Percentiles rank a stretch among this genome's conserved stretches.
Evolutionary conservation across 1,284 basidiomycete genomes (phyloP).

Genomic region (Entoloma clypeatum): DNA sequence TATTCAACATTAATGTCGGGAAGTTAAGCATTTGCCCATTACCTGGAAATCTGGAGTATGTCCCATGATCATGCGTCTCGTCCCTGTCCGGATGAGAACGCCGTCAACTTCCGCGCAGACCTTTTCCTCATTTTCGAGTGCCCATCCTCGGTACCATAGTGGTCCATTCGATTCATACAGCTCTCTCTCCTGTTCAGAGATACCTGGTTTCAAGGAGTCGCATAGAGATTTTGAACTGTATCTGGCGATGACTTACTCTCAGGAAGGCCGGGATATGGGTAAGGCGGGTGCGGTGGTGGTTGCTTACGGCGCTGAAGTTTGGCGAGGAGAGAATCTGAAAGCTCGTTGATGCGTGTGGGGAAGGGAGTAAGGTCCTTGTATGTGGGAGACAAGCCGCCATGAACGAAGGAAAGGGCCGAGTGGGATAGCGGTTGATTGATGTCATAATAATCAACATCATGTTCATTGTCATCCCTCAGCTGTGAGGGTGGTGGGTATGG

Average conservation of each 20-base stretch:
- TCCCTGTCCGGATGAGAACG: slow-evolving; percentile 71
- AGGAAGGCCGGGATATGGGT: slow-evolving; percentile 77
- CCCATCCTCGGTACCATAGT: slow-evolving; percentile 91
- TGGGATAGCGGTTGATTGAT: slow-evolving; percentile 53
- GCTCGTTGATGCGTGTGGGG: slow-evolving; percentile 73
- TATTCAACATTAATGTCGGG: not conserved
- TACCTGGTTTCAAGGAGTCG: slow-evolving; percentile 40
- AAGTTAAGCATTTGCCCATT: slow-evolving; percentile 17
- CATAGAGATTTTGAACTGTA: not conserved
- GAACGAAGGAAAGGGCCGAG: slow-evolving; percentile 78
- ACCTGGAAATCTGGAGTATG: slow-evolving; percentile 89
- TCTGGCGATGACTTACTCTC: slow-evolving; percentile 28
- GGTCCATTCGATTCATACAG: slow-evolving; percentile 79
- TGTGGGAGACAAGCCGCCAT: slow-evolving; percentile 78
- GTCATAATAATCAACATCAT: slow-evolving; percentile 23
- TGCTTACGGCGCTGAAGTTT: slow-evolving; percentile 59
- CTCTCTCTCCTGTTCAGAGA: slow-evolving; percentile 63
- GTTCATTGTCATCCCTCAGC: slow-evolving; percentile 26
- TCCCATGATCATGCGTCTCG: slow-evolving; percentile 87
- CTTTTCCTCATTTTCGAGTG: slow-evolving; percentile 61
- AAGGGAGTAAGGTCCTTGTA: slow-evolving; percentile 74
- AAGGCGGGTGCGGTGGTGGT: slow-evolving; percentile 77
- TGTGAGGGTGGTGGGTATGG: slow-evolving; percentile 51
- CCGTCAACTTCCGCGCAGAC: slow-evolving; percentile 71
- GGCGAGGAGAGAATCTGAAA: slow-evolving; percentile 63